phyloP scores from a whole-genome alignment of 192 early-diverging fungal species.

The Coemansia sp. region DNA sequence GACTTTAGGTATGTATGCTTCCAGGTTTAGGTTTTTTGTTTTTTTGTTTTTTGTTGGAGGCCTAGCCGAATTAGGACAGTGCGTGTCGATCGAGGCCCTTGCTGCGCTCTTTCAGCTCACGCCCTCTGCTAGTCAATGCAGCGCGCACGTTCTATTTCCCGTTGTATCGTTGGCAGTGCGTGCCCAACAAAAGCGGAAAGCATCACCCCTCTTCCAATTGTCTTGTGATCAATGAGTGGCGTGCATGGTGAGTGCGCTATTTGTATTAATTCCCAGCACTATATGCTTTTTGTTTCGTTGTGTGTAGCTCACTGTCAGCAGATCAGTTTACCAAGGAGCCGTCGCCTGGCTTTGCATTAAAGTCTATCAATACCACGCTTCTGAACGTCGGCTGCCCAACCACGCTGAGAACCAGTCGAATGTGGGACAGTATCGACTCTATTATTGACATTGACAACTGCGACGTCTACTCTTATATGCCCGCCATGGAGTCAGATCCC shows the following conservation, averaged over 20 bases:
- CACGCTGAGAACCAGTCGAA: conserved; percentile 51
- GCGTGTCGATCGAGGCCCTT: conserved; percentile 8
- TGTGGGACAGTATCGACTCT: conserved; percentile 91
- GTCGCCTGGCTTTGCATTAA: conserved; percentile 70
- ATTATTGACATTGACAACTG: conserved; percentile 81
- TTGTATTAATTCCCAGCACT: conserved; percentile 1
- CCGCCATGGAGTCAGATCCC: conserved; percentile 87
- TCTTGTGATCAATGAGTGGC: conserved; percentile 7
- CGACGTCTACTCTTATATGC: conserved; percentile 91
- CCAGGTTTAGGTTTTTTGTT: neutral
- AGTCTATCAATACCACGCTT: conserved; percentile 85
- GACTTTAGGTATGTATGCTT: conserved; percentile 89
- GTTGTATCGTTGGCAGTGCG: neutral
- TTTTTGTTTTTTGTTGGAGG: conserved; percentile 13
- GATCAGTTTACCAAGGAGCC: conserved; percentile 69
- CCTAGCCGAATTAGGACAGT: conserved; percentile 3
- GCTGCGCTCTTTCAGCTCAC: neutral
- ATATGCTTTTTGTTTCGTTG: neutral
- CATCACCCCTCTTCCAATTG: conserved; percentile 1
- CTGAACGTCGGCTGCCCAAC: conserved; percentile 73
- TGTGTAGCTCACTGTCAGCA: conserved; percentile 57
- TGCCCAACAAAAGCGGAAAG: conserved; percentile 4
- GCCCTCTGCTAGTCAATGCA: conserved; percentile 13
- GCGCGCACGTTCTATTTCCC: conserved; percentile 4
- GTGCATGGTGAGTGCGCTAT: conserved; percentile 3